Base-by-base conservation (phyloP, 768 basidiomycete species). In the Trametes meyenii region DNA sequence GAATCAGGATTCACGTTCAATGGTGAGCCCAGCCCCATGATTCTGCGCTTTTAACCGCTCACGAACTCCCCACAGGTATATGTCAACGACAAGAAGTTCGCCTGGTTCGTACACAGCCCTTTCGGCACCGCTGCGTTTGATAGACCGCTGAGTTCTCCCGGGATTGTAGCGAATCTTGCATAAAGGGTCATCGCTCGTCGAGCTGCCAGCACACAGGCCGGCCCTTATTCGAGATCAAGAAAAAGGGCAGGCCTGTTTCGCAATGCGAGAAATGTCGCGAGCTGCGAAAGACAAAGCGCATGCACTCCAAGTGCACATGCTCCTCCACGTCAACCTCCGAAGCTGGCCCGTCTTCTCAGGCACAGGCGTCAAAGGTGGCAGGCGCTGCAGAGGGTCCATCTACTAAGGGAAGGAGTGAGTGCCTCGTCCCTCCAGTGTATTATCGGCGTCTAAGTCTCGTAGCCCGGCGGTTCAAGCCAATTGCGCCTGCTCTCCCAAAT, bases 171-270 rank as follows among this genome's bases (percentile, higher is more conserved):
- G 90, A 90, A 78, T 89, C 92, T 13, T 97, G 95, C 74, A 95
- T 96, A 72, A 95, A 95, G 76, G 95, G 95, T 0, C 94, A 97
- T 70, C 87, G 95, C 55, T 95, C 94, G 13, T 94, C 93, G 2
- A 85, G 85, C 14, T 97, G 95, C 73, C 83, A 83, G 50, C 95
- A 97, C 71, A 86, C 86, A 33, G 91, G 94, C 67, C 81, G 95
- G 19, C 93, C 94, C 4, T 79, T 97, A n/a, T 94, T 92, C 64
- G 92, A 96, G 73, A 87, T 96, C 60, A 92, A 94, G 81, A 92
- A 90, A 79, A 95, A 96, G 72, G 95, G 95, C 2, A 83, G 95
- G 7, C 95, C 95, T 0, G 84, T 94, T 16, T 93, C 94, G 7
- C 94, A 96, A 72, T 97, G 95, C 75, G 81, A 84, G 55, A 86